These are phyloP conservation scores for Guillardia theta DNA, from an alignment of 78 protist species.

Conservation along the genomic window DNA sequence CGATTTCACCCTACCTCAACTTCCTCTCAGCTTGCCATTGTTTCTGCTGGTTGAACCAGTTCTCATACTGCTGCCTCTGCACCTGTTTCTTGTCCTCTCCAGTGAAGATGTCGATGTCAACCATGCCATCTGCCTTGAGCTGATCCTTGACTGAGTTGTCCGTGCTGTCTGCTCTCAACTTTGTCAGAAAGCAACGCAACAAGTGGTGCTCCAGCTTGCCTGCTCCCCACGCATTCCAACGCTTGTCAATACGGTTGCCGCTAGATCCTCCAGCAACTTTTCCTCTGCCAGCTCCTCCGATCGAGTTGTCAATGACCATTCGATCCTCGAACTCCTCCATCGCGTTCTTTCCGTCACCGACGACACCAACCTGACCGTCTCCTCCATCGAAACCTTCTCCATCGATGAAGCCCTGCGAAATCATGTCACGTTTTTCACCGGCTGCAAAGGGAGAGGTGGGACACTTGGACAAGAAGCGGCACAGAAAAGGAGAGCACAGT, in stretches of 20 bases:
- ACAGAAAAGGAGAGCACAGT: too few relatives aligned
- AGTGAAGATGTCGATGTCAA: neutral
- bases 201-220: neutral
- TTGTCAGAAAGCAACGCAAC: neutral
- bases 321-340: neutral
- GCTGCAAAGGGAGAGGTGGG: too few relatives aligned
- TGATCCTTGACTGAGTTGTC: neutral
- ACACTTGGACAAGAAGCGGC: too few relatives aligned
- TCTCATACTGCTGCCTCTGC: constrained; percentile 16
- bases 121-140: neutral
- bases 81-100: neutral
- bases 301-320: neutral
- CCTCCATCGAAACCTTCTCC: constrained; percentile 25
- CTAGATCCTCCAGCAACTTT: neutral
- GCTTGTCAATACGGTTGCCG: neutral
- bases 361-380: constrained; percentile 18
- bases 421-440: too few relatives aligned
- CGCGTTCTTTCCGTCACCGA: neutral
- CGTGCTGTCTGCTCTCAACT: neutral
- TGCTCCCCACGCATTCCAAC: neutral
- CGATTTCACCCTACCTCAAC: neutral
- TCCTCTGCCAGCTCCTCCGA: neutral
- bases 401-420: neutral
- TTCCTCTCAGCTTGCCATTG: neutral
- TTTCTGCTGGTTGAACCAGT: neutral